Evolutionary conservation across 169 alveolate genomes (phyloP).

Genomic region (Plasmodium reichenowi): DNA sequence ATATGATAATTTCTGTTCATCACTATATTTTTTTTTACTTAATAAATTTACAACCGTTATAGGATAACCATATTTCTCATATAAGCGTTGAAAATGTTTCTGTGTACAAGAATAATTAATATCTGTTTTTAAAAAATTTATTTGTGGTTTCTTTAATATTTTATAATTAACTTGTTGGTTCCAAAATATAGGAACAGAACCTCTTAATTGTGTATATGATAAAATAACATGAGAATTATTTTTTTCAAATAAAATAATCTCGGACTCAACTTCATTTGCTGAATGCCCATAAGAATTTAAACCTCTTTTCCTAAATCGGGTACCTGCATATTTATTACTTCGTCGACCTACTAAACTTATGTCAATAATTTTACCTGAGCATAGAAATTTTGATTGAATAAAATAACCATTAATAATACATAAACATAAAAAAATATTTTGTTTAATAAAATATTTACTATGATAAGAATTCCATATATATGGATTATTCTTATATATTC

Average conservation of each 20-base stretch:
- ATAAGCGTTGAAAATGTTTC: conserved; percentile 63
- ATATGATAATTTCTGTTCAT: conserved; percentile 78
- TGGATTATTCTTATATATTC: conserved; percentile 56
- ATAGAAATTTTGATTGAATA: conserved; percentile 67
- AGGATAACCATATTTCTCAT: conserved; percentile 81
- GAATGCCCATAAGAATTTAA: conserved; percentile 89
- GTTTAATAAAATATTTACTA: conserved; percentile 37
- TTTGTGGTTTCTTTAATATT: conserved; percentile 81
- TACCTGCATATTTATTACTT: conserved; percentile 95
- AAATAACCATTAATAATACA: conserved; percentile 81
- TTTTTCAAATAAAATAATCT: conserved; percentile 89
- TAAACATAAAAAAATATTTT: conserved; percentile 48
- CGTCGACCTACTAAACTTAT: conserved; percentile 91
- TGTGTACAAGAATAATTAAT: conserved; percentile 87
- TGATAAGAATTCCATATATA: conserved; percentile 81
- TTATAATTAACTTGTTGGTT: conserved; percentile 83
- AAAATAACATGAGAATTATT: conserved; percentile 83
- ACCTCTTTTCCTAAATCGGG: conserved; percentile 95
- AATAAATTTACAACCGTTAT: conserved; percentile 78
- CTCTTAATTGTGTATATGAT: conserved; percentile 95
- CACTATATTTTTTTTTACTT: conserved; percentile 78
- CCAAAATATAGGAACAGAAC: conserved; percentile 97
- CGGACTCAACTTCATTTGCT: conserved; percentile 97
- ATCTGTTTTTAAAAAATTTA: conserved; percentile 84
- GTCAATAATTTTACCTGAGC: conserved; percentile 76